Conservation (phyloP, 1,284 basidiomycete genomes). For the Trichosporon ovoides region DNA sequence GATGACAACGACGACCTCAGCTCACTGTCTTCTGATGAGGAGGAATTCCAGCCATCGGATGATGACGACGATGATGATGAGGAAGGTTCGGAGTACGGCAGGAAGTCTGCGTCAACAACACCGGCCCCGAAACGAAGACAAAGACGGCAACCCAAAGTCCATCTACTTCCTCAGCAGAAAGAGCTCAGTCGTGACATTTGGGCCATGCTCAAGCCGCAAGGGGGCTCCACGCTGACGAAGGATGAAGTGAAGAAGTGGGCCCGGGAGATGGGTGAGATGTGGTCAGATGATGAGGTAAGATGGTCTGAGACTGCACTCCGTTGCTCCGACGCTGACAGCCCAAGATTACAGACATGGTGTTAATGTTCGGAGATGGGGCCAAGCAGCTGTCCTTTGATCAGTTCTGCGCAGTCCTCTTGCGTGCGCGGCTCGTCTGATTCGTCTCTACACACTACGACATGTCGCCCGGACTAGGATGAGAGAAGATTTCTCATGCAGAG, state of each 20-base stretch:
- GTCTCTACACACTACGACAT: no score
- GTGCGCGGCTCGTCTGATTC: constrained; percentile 39
- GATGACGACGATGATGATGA: constrained; percentile 19
- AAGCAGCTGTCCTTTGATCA: constrained; percentile 40
- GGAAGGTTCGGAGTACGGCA: constrained; percentile 15
- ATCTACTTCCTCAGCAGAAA: constrained; percentile 33
- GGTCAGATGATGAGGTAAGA: constrained; percentile 47
- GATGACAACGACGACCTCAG: constrained; percentile 10
- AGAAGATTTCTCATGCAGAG: no score
- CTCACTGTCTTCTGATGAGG: constrained; percentile 17
- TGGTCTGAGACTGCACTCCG: constrained; percentile 10
- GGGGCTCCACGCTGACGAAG: constrained; percentile 28
- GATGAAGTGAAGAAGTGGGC: constrained; percentile 45
- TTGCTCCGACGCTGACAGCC: not conserved
- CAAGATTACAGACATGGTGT: constrained; percentile 48
- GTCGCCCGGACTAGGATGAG: no score
- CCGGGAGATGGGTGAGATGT: constrained; percentile 44
- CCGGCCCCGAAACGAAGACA: not conserved
- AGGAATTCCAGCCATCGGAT: constrained; percentile 25
- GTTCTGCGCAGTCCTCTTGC: constrained; percentile 42
- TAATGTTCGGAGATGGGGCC: constrained; percentile 41
- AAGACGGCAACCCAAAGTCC: constrained; percentile 9
- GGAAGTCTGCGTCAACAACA: not conserved
- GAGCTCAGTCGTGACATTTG: constrained; percentile 41
- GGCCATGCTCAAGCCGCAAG: constrained; percentile 39